Evolutionary conservation across 2,329 filamentous ascomycete genomes (phyloP).

Genomic region (Diaporthe eres): DNA sequence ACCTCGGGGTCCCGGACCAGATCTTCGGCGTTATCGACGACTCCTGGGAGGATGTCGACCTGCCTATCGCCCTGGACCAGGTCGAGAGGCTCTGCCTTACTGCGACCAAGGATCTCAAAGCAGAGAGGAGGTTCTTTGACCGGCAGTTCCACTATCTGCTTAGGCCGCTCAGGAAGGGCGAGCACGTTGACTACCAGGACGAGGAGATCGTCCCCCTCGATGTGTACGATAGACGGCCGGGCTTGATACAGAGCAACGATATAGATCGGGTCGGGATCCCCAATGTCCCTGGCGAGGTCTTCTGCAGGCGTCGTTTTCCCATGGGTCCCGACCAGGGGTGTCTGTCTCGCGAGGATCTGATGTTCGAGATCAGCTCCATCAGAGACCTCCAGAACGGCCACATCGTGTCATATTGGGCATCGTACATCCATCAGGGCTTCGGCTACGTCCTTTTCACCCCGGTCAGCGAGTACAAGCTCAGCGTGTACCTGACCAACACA

Average conservation of each 20-base stretch:
- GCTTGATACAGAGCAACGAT: slow-evolving; percentile 53
- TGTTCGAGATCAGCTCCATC: slow-evolving; percentile 72
- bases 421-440: slow-evolving; percentile 74
- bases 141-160: slow-evolving; percentile 81
- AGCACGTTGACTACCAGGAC: slow-evolving; percentile 74
- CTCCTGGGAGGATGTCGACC: slow-evolving; percentile 82
- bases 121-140: slow-evolving; percentile 79
- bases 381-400: slow-evolving; percentile 75
- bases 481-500: slow-evolving; percentile 75
- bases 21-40: slow-evolving; percentile 83
- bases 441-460: slow-evolving; percentile 79
- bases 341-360: slow-evolving; percentile 67
- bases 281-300: slow-evolving; percentile 68
- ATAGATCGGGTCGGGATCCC: slow-evolving; percentile 76
- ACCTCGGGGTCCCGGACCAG: slow-evolving; percentile 78
- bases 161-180: slow-evolving; percentile 71
- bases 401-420: slow-evolving; percentile 78
- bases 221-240: slow-evolving; percentile 70
- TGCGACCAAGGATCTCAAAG: slow-evolving; percentile 69
- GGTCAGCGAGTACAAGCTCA: slow-evolving; percentile 75
- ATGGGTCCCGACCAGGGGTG: slow-evolving; percentile 62
- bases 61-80: slow-evolving; percentile 77
- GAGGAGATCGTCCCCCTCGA: slow-evolving; percentile 80
- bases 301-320: slow-evolving; percentile 71
- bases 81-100: slow-evolving; percentile 75